Evolutionary conservation across 768 basidiomycete species (phyloP), one percentile per base, ranked within the genome.

Genomic region (Lyophyllum decastes): DNA sequence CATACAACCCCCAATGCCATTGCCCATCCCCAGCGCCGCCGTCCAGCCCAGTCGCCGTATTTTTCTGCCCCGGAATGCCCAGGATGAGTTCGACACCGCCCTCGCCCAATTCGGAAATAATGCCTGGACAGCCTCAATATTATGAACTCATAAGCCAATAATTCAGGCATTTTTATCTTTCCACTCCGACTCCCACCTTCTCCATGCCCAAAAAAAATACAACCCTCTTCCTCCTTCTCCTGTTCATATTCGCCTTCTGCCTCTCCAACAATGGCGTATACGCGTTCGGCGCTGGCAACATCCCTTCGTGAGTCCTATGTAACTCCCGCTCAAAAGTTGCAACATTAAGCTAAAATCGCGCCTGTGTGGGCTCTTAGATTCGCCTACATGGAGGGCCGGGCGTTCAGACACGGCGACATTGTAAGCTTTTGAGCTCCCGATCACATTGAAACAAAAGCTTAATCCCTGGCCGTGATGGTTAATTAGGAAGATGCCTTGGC

Each of bases 331-430:
- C 43, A 49, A 55, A 52, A 61, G n/a, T n/a, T 30, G 35, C 26
- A 38, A 48, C 33, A 41, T 50, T 64, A 67, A 60, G 6, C 12
- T 2, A 7, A 26, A 10, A 26, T 22, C 22, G 27, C 38, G 10
- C 41, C n/a, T n/a, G n/a, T n/a, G n/a, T n/a, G n/a, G n/a, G n/a
- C n/a, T n/a, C n/a, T 9, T 59, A 89, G 90, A 21, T 92, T 87
- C 68, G 88, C 91, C 6, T 95, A 89, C 70, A 82, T 95, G 72
- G 94, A 95, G 70, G 92, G 90, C 38, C 85, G 81, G 61, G 90
- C 90, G 1, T 92, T 91, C 73, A 77, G 93, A 47, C 94, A 97
- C 68, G 95, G 95, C 43, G 94, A 97, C 72, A 94, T 97, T 49
- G 84, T 84, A 82, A 78, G 76, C 64, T 19, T 17, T 10, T 21